phyloP scores from a whole-genome alignment of 192 early-diverging fungal genomes.

The Coemansia sp. region DNA sequence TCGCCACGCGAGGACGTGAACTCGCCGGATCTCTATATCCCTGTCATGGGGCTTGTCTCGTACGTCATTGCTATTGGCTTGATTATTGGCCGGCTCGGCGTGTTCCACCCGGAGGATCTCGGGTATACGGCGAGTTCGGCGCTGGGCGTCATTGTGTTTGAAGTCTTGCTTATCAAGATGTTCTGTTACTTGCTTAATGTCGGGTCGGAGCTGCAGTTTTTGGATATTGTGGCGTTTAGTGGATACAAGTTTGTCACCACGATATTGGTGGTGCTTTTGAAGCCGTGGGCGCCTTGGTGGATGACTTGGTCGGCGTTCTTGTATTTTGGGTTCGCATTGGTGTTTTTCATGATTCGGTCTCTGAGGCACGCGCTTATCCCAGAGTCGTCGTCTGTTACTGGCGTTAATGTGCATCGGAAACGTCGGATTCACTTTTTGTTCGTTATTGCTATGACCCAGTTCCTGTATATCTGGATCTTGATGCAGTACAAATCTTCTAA shows the following conservation, averaged over 20 bases:
- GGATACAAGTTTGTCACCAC: constrained; percentile 95
- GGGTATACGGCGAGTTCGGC: constrained; percentile 85
- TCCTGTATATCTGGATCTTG: constrained; percentile 81
- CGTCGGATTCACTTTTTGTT: constrained; percentile 88
- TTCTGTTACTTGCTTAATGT: constrained; percentile 89
- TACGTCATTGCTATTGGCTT: constrained; percentile 83
- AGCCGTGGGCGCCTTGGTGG: constrained; percentile 54
- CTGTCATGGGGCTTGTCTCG: constrained; percentile 90
- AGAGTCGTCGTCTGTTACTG: constrained; percentile 63
- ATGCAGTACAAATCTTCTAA: constrained; percentile 56
- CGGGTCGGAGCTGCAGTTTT: constrained; percentile 73
- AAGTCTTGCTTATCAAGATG: constrained; percentile 82
- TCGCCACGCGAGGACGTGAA: constrained; percentile 91
- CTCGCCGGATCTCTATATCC: constrained; percentile 97
- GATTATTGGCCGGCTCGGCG: constrained; percentile 61
- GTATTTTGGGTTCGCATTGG: constrained; percentile 76
- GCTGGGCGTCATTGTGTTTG: constrained; percentile 73
- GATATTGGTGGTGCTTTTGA: constrained; percentile 53
- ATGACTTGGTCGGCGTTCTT: constrained; percentile 69
- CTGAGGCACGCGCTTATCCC: constrained; percentile 75
- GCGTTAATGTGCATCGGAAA: constrained; percentile 70
- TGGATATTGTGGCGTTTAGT: constrained; percentile 86
- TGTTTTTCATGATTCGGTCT: constrained; percentile 86
- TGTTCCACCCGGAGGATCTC: constrained; percentile 86
- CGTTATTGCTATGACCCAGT: constrained; percentile 78